phyloP scores from a whole-genome alignment of 192 early-diverging fungal species.

The Umbelopsis sp. region DNA sequence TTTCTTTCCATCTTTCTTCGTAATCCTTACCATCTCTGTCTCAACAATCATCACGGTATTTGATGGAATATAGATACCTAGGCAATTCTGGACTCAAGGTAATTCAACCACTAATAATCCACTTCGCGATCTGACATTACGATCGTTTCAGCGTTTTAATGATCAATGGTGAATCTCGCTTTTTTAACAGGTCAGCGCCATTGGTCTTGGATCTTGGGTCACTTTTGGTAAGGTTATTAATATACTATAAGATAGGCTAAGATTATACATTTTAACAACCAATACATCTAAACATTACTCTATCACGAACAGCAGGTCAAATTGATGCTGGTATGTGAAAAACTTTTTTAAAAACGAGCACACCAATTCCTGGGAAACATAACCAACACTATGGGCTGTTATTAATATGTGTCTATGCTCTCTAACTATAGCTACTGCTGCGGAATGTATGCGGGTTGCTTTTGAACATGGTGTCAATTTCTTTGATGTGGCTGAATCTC shows the following conservation, averaged over 20 bases:
- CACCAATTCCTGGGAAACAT: neutral
- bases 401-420: neutral
- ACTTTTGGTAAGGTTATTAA: conserved; percentile 58
- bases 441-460: conserved; percentile 67
- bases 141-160: neutral
- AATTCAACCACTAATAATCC: conserved; percentile 45
- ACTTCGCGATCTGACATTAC: neutral
- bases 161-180: neutral
- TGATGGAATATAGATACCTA: conserved; percentile 84
- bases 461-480: conserved; percentile 79
- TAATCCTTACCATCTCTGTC: neutral
- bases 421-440: conserved; percentile 52
- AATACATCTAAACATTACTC: neutral
- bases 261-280: neutral
- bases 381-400: neutral
- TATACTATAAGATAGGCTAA: neutral
- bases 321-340: neutral
- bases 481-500: conserved; percentile 71
- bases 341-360: neutral
- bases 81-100: conserved; percentile 80
- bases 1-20: neutral
- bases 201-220: conserved; percentile 67
- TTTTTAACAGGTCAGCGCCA: conserved; percentile 3
- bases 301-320: neutral
- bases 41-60: neutral